Evolutionary conservation across 441 rosid genomes (phyloP), one percentile per base, ranked within the genome.

Genomic region (Melastoma candidum): DNA sequence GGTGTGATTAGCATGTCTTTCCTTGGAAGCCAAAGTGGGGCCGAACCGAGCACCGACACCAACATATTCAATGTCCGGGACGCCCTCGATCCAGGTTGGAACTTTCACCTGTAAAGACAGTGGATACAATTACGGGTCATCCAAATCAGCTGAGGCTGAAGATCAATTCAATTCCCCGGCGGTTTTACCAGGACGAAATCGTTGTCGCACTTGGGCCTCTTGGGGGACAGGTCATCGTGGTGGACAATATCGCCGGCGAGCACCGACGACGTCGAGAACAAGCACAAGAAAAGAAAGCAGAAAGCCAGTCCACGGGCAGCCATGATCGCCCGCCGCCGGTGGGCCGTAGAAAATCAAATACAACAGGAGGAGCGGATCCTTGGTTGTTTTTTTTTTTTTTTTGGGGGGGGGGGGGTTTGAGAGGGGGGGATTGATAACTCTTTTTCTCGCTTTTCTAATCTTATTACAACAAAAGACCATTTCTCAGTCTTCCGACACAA

Each of bases 21-120:
- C 82, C 65, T 74, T 72, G 2, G 82, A 72, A 52, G 71, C 82
- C 65, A 77, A 62, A 4, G 79, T 77, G 27, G 57, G 68, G 57
- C 82, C 82, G 45, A 77, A 77, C 9, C 82, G 82, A 57, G 79
- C 82, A 63, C 82, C 82, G 44, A 74, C 77, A 55, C 82, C 82
- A 55, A 77, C 82, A 57, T 77, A 77, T 62, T 77, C 82, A 58
- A 46, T 48, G 41, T 63, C 67, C 67, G 63, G 70, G 27, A 58
- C 57, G 12, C 63, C 54, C 69, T 77, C 53, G 49, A 77, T 51
- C 75, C 73, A 71, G n/a, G 70, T 77, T 17, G 79, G 73, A 25
- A 77, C 77, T 77, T 77, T 77, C 49, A 77, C 79, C 82, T 77
- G 52, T 32, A 17, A 17, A 17, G 22, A 17, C 22, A 17, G 22